Base-by-base conservation (phyloP, 2,329 filamentous ascomycete species). In the Diaporthe aspalathi region DNA sequence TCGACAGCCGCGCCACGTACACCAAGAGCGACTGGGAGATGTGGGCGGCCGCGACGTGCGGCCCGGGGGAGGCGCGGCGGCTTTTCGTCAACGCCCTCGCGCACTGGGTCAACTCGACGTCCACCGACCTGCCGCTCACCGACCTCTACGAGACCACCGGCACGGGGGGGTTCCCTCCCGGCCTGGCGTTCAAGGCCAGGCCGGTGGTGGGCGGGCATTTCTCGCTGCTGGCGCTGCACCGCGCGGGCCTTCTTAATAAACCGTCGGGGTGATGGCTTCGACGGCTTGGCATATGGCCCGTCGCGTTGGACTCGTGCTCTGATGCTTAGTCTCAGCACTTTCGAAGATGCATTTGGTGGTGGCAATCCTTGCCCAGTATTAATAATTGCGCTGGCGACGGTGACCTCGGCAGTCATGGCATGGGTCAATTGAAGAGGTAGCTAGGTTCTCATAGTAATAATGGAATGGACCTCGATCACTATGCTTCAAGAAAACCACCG, bases 11-110 rank as follows among this genome's bases (percentile, higher is more conserved):
- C 22, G 91, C 93, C 80, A 80, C 91, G 16, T 93, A 93, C 82
- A 91, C 91, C 67, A 93, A 94, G 78, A 90, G 89, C 2, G 92
- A 93, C 80, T 93, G 92, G 92, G 89, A 92, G 76, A 90, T 93
- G 78, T 92, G 92, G 82, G 87, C 90, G 3, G 92, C 92, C 66
- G 90, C 91, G 0, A 90, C 93, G 0, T 86, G 89, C 3, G 84
- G 84, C 40, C 82, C 84, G 68, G 79, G 81, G 68, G 79, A 81
- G 57, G 89, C 89, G 3, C 85, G 91, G 47, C 81, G 84, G 0
- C 84, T 90, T 74, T 91, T 93, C 71, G 80, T 93, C 49, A 85
- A 91, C 67, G 85, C 87, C 1, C 86, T 93, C 11, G 90, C 90
- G 0, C 83, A 82, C 74, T 94, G 92, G 92, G 80, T 93, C 70